Evolutionary conservation across 192 early-diverging fungal genomes (phyloP), one percentile per base, ranked within the genome.

Genomic region (Coemansia sp.): DNA sequence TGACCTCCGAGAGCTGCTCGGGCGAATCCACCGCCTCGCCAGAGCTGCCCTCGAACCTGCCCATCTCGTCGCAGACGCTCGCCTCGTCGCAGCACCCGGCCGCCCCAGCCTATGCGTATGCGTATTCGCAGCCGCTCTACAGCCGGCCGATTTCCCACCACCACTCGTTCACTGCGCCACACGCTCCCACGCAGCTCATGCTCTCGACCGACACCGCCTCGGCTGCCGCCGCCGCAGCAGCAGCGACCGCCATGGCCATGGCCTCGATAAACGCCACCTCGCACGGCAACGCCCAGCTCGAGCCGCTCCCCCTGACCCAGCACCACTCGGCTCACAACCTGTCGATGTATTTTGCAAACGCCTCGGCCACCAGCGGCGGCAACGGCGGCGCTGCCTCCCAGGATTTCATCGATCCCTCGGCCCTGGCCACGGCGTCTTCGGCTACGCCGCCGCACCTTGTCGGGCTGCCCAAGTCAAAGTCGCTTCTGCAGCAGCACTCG

Each of bases 11-110:
- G 46, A 63, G 70, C 63, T 59, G 62, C 55, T 34, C 55, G 4
- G 49, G 49, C 45, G 75, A 78, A 19, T 72, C 75, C 1, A 78
- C 75, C 3, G 70, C 75, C 9, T 78, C 75, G 56, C 75, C 75
- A 28, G 75, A 78, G 60, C 65, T 70, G 8, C 32, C 62, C 10
- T 65, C 70, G 11, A 52, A 62, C 52, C n/a, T 23, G 36, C 27
- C 60, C 10, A 28, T 42, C 47, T 50, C 35, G 32, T 39, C 39
- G 19, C 34, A 34, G 19, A 20, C 28, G 18, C 6, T 53, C 16
- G 56, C 32, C 35, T 23, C 56, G 4, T 30, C 13, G 29, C 51
- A 66, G 35, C 65, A 59, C 27, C 50, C 24, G 56, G 53, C 51
- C 6, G 11, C 36, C 35, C 28, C 30, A 10, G 34, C 29, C 32